phyloP scores from a whole-genome alignment of 345 rosid species.

The Turnera subulata region DNA sequence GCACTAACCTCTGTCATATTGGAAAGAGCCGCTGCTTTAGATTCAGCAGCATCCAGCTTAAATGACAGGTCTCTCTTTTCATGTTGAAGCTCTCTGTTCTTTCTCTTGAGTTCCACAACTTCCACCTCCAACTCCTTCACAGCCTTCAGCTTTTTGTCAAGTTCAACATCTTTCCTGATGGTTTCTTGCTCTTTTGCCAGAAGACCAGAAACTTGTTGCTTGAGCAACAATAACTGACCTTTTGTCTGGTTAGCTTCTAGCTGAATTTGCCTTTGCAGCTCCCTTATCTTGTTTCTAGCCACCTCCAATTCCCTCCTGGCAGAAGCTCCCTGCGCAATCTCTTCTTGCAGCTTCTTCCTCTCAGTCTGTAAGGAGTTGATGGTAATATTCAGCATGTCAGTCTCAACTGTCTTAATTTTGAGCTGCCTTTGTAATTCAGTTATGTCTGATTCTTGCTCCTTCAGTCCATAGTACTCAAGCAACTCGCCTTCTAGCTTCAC shows the following conservation, averaged over 20 bases:
- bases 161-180: constrained; percentile 58
- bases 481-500: constrained; percentile 90
- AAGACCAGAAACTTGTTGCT: constrained; percentile 83
- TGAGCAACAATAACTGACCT: constrained; percentile 84
- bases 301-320: constrained; percentile 68
- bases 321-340: constrained; percentile 42
- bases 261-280: constrained; percentile 89
- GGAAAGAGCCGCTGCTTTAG: constrained; percentile 62
- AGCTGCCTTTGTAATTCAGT: constrained; percentile 79
- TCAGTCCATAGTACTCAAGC: constrained; percentile 88
- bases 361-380: constrained; percentile 79
- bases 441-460: constrained; percentile 83
- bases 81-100: constrained; percentile 85
- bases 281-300: constrained; percentile 80
- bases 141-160: constrained; percentile 68
- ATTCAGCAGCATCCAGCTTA: constrained; percentile 80
- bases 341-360: constrained; percentile 89
- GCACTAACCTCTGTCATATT: constrained; percentile 84
- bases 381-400: constrained; percentile 84
- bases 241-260: constrained; percentile 90
- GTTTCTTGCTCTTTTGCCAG: constrained; percentile 82
- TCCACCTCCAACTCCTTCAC: constrained; percentile 71
- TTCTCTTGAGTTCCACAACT: constrained; percentile 89
- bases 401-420: constrained; percentile 89
- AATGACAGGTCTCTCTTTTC: constrained; percentile 85